These are phyloP conservation scores for Beta macrorhiza DNA, from an alignment of 179 eudicot species.

Conservation along the genomic window DNA sequence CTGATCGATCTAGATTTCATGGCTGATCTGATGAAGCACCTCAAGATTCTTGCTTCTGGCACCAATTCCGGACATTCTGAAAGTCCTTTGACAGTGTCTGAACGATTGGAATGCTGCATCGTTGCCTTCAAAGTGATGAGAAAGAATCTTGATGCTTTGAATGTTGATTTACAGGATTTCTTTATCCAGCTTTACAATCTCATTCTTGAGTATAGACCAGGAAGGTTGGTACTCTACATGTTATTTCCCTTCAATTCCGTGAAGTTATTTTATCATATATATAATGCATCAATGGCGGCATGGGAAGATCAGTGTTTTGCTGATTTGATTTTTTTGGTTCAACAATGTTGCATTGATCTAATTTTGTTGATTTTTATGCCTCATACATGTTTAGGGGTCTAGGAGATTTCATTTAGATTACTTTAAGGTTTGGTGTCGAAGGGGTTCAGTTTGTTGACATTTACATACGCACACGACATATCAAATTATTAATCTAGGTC, in stretches of 20 bases:
- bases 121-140: conserved; percentile 94
- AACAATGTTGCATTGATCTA: too few species aligned
- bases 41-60: conserved; percentile 83
- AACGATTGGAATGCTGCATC: conserved; percentile 84
- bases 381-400: too few species aligned
- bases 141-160: conserved; percentile 88
- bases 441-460: too few species aligned
- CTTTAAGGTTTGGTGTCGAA: too few species aligned
- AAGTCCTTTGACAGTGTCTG: conserved; percentile 62
- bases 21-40: conserved; percentile 81
- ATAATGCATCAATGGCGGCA: neutral
- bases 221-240: conserved; percentile 52
- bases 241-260: neutral
- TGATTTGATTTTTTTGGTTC: too few species aligned
- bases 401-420: too few species aligned
- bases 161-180: conserved; percentile 91
- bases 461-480: too few species aligned
- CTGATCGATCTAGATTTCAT: conserved; percentile 86
- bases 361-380: too few species aligned
- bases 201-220: conserved; percentile 77
- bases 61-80: conserved; percentile 33
- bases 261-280: neutral
- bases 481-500: too few species aligned
- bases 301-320: neutral
- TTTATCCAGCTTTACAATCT: conserved; percentile 83